Percentiles rank a stretch among this genome's conserved stretches.
phyloP scores from a whole-genome alignment of 75 land plant species.

The Azolla pinnata region DNA sequence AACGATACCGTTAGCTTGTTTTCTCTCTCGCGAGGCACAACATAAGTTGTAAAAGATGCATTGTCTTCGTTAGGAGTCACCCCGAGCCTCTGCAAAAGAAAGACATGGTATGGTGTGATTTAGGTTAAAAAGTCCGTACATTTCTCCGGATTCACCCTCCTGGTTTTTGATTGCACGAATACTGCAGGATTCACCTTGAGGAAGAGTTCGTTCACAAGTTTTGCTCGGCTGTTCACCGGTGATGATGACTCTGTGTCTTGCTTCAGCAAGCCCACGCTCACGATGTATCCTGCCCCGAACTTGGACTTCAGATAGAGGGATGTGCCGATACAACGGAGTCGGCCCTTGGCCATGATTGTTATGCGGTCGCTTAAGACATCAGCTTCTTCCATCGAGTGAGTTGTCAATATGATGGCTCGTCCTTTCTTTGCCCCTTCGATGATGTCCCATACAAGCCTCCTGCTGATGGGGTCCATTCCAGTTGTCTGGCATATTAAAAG shows the following conservation, averaged over 20 bases:
- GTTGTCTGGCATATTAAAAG: conserved; percentile 62
- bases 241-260: conserved; percentile 18
- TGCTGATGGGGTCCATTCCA: conserved; percentile 94
- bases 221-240: neutral
- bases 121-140: too few relatives aligned
- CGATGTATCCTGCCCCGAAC: conserved; percentile 84
- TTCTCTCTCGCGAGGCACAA: conserved; percentile 79
- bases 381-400: conserved; percentile 99
- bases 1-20: conserved; percentile 40
- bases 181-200: conserved; percentile 29
- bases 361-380: conserved; percentile 87
- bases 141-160: too few relatives aligned
- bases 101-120: too few relatives aligned
- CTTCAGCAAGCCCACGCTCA: conserved; percentile 57
- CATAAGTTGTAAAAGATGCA: conserved; percentile 64
- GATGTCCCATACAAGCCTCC: conserved; percentile 98
- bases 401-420: conserved; percentile 84
- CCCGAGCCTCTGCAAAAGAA: conserved; percentile 64
- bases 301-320: conserved; percentile 81
- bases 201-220: conserved; percentile 58
- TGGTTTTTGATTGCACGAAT: too few relatives aligned
- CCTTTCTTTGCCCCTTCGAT: conserved; percentile 91
- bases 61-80: conserved; percentile 72
- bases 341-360: conserved; percentile 96
- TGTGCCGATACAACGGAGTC: conserved; percentile 90